These are phyloP conservation scores for Cladosporium sp. DNA, from an alignment of 2,329 filamentous ascomycete species.

Conservation along the genomic window DNA sequence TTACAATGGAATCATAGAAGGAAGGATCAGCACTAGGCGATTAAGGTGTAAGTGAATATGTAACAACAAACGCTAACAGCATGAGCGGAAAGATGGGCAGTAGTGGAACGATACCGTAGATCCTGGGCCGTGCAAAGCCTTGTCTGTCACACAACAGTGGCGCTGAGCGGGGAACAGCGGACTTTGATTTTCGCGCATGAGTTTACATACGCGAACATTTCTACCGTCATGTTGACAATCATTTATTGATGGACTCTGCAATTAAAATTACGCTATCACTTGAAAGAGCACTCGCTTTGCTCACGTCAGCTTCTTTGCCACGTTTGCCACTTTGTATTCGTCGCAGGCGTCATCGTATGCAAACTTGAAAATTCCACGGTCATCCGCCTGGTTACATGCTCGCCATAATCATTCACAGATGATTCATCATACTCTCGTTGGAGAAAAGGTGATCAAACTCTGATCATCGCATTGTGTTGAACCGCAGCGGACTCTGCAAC, in stretches of 20 bases:
- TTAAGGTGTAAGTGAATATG: neutral
- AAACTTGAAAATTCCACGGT: neutral
- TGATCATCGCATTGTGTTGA: neutral
- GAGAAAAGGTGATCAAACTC: neutral
- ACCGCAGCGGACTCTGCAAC: neutral
- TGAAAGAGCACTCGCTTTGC: neutral
- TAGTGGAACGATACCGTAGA: neutral
- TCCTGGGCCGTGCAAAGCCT: slow-evolving; percentile 1
- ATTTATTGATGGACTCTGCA: neutral
- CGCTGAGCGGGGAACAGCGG: neutral
- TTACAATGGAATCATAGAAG: neutral
- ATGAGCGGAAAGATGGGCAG: neutral
- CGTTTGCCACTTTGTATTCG: neutral
- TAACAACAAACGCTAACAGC: neutral
- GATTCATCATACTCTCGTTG: neutral
- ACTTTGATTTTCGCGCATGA: neutral
- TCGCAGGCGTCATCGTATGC: neutral
- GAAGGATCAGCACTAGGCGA: neutral
- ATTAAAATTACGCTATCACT: neutral
- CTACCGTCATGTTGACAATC: neutral
- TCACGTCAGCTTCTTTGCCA: neutral
- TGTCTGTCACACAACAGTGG: neutral
- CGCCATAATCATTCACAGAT: neutral
- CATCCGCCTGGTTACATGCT: neutral
- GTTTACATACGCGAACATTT: neutral